Evolutionary conservation across 2,329 filamentous ascomycete species (phyloP).

Genomic region (Monilinia polystroma): DNA sequence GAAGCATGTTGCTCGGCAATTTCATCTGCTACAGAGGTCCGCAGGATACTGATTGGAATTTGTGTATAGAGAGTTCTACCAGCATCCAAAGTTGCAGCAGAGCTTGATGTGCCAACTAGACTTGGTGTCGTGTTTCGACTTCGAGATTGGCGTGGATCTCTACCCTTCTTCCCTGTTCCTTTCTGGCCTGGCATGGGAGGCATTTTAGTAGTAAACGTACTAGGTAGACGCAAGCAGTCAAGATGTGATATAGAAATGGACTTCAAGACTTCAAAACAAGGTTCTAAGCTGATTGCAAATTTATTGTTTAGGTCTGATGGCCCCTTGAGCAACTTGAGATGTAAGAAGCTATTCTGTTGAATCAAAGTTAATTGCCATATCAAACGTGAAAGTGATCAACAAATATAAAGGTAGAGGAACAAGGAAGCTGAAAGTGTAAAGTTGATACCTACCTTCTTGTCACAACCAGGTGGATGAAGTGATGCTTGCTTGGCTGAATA

Average conservation of each 20-base stretch:
- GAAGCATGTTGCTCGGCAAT: slow-evolving; percentile 63
- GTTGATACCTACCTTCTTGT: too few relatives aligned
- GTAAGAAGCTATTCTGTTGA: neutral
- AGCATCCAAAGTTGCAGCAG: slow-evolving; percentile 49
- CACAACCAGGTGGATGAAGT: too few relatives aligned
- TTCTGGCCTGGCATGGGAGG: slow-evolving; percentile 59
- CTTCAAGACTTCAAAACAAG: neutral
- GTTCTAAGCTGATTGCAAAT: neutral
- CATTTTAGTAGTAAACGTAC: slow-evolving; percentile 45
- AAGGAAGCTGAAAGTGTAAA: neutral
- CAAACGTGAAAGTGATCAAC: neutral
- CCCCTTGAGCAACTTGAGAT: neutral
- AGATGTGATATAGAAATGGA: neutral
- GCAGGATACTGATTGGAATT: slow-evolving; percentile 58
- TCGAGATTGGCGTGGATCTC: slow-evolving; percentile 60
- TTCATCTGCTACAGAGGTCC: slow-evolving; percentile 59
- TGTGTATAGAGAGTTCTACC: slow-evolving; percentile 65
- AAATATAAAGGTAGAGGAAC: neutral
- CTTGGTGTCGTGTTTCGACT: slow-evolving; percentile 79
- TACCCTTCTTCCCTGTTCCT: slow-evolving; percentile 65
- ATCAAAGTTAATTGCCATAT: neutral
- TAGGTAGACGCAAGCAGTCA: neutral
- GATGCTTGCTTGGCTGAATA: too few relatives aligned
- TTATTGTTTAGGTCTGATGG: neutral
- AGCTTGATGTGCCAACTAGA: slow-evolving; percentile 38